A percentile compares a stretch with the other conserved stretches of the same genome.
These are phyloP conservation scores for Elaeis oleifera DNA, from an alignment of 202 grass and related monocot genomes.

Conservation along the genomic window DNA sequence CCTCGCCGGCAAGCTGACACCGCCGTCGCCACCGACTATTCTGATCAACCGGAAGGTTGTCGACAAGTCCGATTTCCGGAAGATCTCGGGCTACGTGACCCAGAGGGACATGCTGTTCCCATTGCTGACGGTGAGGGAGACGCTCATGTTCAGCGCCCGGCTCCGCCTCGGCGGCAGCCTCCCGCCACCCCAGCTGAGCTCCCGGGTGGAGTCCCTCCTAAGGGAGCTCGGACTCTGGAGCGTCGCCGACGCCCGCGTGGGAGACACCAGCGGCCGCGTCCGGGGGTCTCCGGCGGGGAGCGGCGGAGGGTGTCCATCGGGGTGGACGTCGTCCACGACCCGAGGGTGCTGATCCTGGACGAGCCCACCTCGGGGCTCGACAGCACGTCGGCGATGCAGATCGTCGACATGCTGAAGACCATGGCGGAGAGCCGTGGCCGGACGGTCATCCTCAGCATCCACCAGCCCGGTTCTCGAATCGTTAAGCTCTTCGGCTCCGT, in stretches of 20 bases:
- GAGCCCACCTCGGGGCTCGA: constrained; percentile 92
- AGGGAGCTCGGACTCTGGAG: constrained; percentile 43
- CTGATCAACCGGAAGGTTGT: constrained; percentile 37
- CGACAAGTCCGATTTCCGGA: constrained; percentile 35
- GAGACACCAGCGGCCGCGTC: constrained; percentile 29
- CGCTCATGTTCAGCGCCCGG: constrained; percentile 58
- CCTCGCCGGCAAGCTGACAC: constrained; percentile 50
- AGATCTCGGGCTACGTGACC: constrained; percentile 59
- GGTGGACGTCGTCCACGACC: constrained; percentile 66
- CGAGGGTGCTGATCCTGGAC: constrained; percentile 65
- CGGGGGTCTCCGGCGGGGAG: constrained; percentile 81
- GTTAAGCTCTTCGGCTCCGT: constrained; percentile 69
- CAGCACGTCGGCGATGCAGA: constrained; percentile 78
- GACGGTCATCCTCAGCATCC: constrained; percentile 82
- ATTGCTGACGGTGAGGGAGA: constrained; percentile 81
- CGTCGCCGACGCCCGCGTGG: constrained; percentile 25
- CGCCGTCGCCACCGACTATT: constrained; percentile 20
- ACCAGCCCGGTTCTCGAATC: constrained; percentile 84
- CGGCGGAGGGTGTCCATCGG: constrained; percentile 82
- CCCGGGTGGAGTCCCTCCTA: constrained; percentile 43
- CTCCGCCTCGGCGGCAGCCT: constrained; percentile 38
- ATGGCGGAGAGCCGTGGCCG: constrained; percentile 55
- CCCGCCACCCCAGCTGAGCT: constrained; percentile 2
- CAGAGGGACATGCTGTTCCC: constrained; percentile 73
- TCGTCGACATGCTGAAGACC: constrained; percentile 45